These are phyloP conservation scores for Trichophyton schoenleinii DNA, from an alignment of 2,329 filamentous ascomycete genomes.

Conservation along the genomic window DNA sequence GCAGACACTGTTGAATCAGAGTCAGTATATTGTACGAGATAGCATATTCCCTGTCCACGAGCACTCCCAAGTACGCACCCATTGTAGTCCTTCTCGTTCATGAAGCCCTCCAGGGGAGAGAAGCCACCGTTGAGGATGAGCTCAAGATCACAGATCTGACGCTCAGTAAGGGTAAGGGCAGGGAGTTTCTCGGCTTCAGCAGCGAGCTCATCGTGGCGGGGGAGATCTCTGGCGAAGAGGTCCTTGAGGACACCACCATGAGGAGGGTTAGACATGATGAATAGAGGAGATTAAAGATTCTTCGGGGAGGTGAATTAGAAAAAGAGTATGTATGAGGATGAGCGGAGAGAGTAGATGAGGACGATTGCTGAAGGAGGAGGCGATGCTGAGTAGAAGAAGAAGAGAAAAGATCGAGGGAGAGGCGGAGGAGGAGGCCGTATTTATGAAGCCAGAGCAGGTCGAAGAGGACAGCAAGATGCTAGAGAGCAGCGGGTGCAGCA, in stretches of 20 bases:
- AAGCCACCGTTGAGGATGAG: slow-evolving; percentile 96
- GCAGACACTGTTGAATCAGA: slow-evolving; percentile 54
- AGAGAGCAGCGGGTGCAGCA: background rate
- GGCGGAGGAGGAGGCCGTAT: slow-evolving; percentile 1
- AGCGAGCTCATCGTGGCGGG: slow-evolving; percentile 64
- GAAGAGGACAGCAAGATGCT: background rate
- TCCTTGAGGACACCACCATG: slow-evolving; percentile 96
- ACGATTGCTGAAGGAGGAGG: background rate
- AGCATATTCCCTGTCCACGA: background rate
- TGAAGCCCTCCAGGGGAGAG: slow-evolving; percentile 93
- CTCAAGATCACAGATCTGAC: slow-evolving; percentile 95
- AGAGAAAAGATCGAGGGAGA: background rate
- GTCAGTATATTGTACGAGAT: background rate
- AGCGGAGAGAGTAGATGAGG: background rate
- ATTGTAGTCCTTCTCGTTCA: slow-evolving; percentile 95
- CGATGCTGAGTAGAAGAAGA: slow-evolving; percentile 1
- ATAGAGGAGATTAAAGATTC: background rate
- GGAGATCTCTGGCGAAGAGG: slow-evolving; percentile 82
- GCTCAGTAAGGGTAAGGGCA: slow-evolving; percentile 73
- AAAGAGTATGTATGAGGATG: background rate
- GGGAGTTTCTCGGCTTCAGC: slow-evolving; percentile 78
- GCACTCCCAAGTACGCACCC: slow-evolving; percentile 44
- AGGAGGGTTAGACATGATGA: slow-evolving; percentile 43
- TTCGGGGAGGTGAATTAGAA: background rate
- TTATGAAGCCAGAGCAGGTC: background rate